Conservation (phyloP, 208 protist genomes). For the Wallacemonas sp. region DNA sequence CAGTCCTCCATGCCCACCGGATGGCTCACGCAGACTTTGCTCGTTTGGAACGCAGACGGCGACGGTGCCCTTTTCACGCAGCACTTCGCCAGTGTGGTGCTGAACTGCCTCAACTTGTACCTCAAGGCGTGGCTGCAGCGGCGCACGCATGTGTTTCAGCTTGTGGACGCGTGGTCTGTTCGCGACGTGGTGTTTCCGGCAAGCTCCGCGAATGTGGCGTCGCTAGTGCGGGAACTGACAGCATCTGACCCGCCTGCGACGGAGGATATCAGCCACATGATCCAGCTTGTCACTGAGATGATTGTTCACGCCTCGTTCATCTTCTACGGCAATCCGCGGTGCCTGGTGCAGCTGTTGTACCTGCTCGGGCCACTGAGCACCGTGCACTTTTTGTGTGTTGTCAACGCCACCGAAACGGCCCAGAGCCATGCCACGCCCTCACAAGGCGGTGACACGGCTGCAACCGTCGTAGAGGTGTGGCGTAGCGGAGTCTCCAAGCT, state of each 20-base stretch:
- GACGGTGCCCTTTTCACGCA: slow-evolving; percentile 7
- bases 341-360: slow-evolving; percentile 20
- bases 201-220: background rate
- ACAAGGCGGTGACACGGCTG: background rate
- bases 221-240: background rate
- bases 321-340: slow-evolving; percentile 14
- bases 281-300: slow-evolving; percentile 26
- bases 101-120: slow-evolving; percentile 10
- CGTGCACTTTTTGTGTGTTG: slow-evolving; percentile 4
- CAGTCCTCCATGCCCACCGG: background rate
- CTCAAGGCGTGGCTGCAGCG: slow-evolving; percentile 22
- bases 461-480: background rate
- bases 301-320: slow-evolving; percentile 18
- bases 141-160: background rate
- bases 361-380: slow-evolving; percentile 19
- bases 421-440: background rate
- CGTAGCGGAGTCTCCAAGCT: slow-evolving; percentile 20
- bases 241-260: slow-evolving; percentile 2
- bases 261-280: slow-evolving; percentile 7
- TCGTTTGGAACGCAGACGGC: background rate
- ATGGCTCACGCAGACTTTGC: slow-evolving; percentile 3
- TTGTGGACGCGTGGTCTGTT: slow-evolving; percentile 10
- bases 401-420: slow-evolving; percentile 7
- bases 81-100: background rate
- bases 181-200: slow-evolving; percentile 8